A percentile compares a stretch with the other conserved stretches of the same genome.
These are phyloP conservation scores for Kokia cookei DNA, from an alignment of 441 rosid genomes.

Conservation along the genomic window DNA sequence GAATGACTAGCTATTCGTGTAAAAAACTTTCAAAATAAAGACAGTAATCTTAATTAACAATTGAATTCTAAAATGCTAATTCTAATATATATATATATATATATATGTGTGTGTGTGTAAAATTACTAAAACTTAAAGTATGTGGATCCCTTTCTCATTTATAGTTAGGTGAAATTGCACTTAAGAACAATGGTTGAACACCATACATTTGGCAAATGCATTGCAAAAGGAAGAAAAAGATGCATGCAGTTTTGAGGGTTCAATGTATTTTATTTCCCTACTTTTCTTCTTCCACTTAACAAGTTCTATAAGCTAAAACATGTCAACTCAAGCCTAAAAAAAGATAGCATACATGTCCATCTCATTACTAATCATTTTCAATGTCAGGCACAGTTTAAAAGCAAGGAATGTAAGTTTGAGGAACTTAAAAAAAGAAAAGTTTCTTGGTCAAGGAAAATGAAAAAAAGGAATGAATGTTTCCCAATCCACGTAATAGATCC, in stretches of 20 bases:
- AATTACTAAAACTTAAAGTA: too few species aligned
- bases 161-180: not conserved
- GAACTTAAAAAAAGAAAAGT: slow-evolving; percentile 10
- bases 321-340: not conserved
- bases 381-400: slow-evolving; percentile 11
- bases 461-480: slow-evolving; percentile 15
- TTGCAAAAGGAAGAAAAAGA: not conserved
- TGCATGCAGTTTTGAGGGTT: not conserved
- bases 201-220: not conserved
- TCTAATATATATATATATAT: not conserved
- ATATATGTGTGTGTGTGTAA: not conserved
- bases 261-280: not conserved
- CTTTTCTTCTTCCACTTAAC: not conserved
- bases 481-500: not conserved
- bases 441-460: slow-evolving; percentile 9
- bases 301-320: not conserved
- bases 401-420: not conserved
- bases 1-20: too few species aligned
- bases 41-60: too few species aligned
- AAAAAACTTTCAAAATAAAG: too few species aligned
- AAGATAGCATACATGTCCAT: not conserved
- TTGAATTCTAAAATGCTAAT: too few species aligned
- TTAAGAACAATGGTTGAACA: not conserved
- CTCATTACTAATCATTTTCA: slow-evolving; percentile 14
- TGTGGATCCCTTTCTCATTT: too few species aligned